Evolutionary conservation across 2,329 filamentous ascomycete genomes (phyloP).

Genomic region (Cordyceps sp.): DNA sequence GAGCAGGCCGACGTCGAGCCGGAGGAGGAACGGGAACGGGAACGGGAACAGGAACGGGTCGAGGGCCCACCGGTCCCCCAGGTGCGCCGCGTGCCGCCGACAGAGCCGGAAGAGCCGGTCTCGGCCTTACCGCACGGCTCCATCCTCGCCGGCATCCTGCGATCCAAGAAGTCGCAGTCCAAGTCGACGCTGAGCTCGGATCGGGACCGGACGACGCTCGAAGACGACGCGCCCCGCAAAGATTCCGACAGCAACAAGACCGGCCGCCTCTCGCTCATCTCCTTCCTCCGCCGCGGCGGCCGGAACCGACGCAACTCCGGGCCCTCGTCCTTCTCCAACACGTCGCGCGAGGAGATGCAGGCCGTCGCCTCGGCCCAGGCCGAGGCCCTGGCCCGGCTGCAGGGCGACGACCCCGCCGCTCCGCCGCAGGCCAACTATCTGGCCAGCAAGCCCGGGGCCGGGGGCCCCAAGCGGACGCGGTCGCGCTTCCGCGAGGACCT

Average conservation of each 20-base stretch:
- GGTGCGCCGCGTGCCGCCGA: background rate
- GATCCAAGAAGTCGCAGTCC: constrained; percentile 29
- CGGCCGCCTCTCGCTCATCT: constrained; percentile 42
- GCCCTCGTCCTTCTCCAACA: constrained; percentile 78
- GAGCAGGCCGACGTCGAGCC: too few species aligned
- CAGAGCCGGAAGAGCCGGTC: constrained; percentile 7
- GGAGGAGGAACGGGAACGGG: too few species aligned
- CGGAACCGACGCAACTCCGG: constrained; percentile 37
- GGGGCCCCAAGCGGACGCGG: constrained; percentile 57
- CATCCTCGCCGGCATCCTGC: constrained; percentile 21
- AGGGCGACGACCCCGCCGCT: constrained; percentile 14
- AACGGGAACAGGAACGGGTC: too few species aligned
- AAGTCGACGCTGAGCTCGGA: constrained; percentile 29
- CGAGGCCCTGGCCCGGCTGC: constrained; percentile 16
- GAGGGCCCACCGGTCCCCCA: background rate
- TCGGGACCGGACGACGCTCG: constrained; percentile 25
- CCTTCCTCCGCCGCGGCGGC: constrained; percentile 57
- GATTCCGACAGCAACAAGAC: constrained; percentile 34
- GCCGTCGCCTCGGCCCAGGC: constrained; percentile 15
- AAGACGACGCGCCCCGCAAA: constrained; percentile 33
- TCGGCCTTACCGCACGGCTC: constrained; percentile 9
- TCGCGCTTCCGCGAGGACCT: constrained; percentile 89
- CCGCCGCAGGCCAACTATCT: constrained; percentile 11
- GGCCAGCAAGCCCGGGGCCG: constrained; percentile 19
- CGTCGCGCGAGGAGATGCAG: constrained; percentile 73